phyloP scores from a whole-genome alignment of 306 rosid species.

The Quercus robur region DNA sequence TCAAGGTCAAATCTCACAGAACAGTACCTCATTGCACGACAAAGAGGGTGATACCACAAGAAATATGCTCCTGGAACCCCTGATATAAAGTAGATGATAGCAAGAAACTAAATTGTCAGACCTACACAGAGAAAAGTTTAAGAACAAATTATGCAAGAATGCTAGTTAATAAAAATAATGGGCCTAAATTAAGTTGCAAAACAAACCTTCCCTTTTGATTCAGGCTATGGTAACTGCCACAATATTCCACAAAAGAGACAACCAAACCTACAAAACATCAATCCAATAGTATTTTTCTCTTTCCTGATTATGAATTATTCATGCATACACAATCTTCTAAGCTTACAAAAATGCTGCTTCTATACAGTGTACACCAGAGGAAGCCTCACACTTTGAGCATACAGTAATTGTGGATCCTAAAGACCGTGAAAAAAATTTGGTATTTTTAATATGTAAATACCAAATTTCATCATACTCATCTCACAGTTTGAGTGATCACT shows the following conservation, averaged over 20 bases:
- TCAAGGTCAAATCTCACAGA: conserved; percentile 3
- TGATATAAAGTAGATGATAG: conserved; percentile 69
- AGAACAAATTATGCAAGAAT: conserved; percentile 18
- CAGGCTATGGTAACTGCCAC: conserved; percentile 77
- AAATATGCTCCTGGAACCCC: conserved; percentile 75
- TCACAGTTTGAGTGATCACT: too few species aligned
- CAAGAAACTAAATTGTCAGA: conserved; percentile 77
- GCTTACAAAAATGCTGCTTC: conserved; percentile 18
- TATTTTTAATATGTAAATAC: too few species aligned
- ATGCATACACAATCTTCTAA: conserved; percentile 4
- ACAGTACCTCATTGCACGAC: conserved; percentile 85
- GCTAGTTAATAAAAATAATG: conserved; percentile 1
- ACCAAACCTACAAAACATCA: conserved; percentile 59
- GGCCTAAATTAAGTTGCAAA: conserved; percentile 12
- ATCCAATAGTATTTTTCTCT: background rate
- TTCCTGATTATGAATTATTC: background rate
- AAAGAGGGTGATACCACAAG: conserved; percentile 96
- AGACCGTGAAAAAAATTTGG: too few species aligned
- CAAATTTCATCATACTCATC: too few species aligned
- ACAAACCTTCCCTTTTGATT: conserved; percentile 81
- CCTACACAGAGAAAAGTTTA: conserved; percentile 47
- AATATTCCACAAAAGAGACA: conserved; percentile 77
- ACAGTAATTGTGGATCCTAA: conserved; percentile 18
- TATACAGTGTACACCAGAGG: conserved; percentile 24
- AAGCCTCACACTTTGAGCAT: background rate